Conservation (phyloP, 129 eudicot genomes). For the carrot (Daucus carota) region DH1_v3.0 NC_030381.2:34674001-34674500, state of each 20-base stretch:
- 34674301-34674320: slow-evolving; percentile 70
- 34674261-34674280: slow-evolving; percentile 89
- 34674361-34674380: slow-evolving; percentile 31
- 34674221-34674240: slow-evolving; percentile 84
- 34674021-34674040: background rate
- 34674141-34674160: background rate
- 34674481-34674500: background rate
- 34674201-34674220: background rate
- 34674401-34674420: slow-evolving; percentile 18
- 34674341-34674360: slow-evolving; percentile 22
- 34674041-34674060: slow-evolving; percentile 51
- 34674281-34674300: slow-evolving; percentile 88
- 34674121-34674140: slow-evolving; percentile 54
- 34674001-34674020: too few species aligned
- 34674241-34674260: slow-evolving; percentile 78
- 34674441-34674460: background rate
- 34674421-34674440: slow-evolving; percentile 9
- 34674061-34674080: slow-evolving; percentile 95
- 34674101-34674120: slow-evolving; percentile 95
- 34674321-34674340: slow-evolving; percentile 61
- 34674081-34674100: slow-evolving; percentile 98
- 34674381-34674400: slow-evolving; percentile 81
- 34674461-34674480: background rate
- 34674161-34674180: background rate
- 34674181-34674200: background rate